Conservation (phyloP, 2,329 filamentous ascomycete genomes). For the Arthrinium puccinioides region DNA sequence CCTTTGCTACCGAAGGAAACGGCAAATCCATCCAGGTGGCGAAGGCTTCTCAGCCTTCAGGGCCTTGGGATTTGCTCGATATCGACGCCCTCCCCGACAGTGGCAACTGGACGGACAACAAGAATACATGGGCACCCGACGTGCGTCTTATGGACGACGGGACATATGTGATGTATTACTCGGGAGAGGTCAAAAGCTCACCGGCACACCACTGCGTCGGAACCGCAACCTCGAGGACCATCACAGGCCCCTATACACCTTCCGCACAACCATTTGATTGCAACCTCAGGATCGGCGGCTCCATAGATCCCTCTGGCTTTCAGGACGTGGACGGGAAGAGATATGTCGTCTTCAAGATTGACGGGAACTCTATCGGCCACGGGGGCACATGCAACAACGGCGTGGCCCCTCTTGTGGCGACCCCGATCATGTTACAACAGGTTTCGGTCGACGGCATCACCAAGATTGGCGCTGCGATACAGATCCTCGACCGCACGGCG, state of each 20-base stretch:
- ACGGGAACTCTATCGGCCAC: constrained; percentile 48
- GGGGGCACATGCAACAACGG: constrained; percentile 38
- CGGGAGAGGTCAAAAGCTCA: constrained; percentile 33
- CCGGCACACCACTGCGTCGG: constrained; percentile 50
- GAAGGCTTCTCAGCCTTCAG: constrained; percentile 36
- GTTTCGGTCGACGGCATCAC: constrained; percentile 44
- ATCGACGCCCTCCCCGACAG: constrained; percentile 47
- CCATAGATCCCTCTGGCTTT: constrained; percentile 58
- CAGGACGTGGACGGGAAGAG: constrained; percentile 43
- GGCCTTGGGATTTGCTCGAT: constrained; percentile 38
- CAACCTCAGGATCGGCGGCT: constrained; percentile 44
- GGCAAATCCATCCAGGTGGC: constrained; percentile 48
- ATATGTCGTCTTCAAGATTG: constrained; percentile 60
- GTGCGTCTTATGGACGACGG: constrained; percentile 41
- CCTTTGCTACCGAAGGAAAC: constrained; percentile 48
- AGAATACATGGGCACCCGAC: constrained; percentile 55
- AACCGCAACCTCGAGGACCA: constrained; percentile 37
- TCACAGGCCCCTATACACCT: constrained; percentile 46
- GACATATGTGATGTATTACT: constrained; percentile 55
- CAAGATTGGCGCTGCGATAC: constrained; percentile 38
- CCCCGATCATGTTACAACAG: constrained; percentile 50
- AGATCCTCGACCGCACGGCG: constrained; percentile 36
- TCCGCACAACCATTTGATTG: constrained; percentile 43
- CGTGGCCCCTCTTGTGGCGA: constrained; percentile 31
- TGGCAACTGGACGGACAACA: constrained; percentile 45